Conservation (phyloP, 2,329 filamentous ascomycete genomes). For the Exophiala aquamarina region DNA sequence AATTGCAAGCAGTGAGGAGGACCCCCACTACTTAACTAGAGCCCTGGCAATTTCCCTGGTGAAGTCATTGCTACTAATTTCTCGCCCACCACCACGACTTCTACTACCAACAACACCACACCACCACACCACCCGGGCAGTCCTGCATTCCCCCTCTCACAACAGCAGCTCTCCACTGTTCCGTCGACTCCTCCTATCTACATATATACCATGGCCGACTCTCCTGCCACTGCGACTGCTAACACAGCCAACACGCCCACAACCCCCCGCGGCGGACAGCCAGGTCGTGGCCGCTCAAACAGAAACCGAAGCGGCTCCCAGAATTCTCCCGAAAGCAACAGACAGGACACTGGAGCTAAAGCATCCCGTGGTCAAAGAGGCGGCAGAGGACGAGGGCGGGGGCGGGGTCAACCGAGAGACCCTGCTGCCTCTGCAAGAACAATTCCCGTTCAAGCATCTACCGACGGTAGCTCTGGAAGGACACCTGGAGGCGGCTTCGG, state of each 20-base stretch:
- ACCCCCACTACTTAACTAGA: too few relatives aligned
- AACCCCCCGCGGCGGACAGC: constrained; percentile 1
- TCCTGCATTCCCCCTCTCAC: too few relatives aligned
- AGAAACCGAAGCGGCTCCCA: constrained; percentile 10
- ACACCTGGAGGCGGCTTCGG: constrained; percentile 46
- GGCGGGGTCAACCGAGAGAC: constrained; percentile 77
- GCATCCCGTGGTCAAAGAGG: constrained; percentile 36
- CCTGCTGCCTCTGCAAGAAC: constrained; percentile 46
- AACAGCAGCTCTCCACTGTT: too few relatives aligned
- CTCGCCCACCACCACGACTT: too few relatives aligned
- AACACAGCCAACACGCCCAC: neutral
- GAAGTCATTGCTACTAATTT: too few relatives aligned
- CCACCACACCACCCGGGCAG: too few relatives aligned
- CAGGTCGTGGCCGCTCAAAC: constrained; percentile 7
- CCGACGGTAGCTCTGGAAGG: constrained; percentile 37
- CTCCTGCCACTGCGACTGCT: neutral
- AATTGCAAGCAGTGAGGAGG: too few relatives aligned
- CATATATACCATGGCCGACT: constrained; percentile 11
- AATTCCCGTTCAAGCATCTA: constrained; percentile 31
- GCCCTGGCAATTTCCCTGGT: too few relatives aligned
- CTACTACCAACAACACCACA: too few relatives aligned
- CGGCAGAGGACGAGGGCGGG: constrained; percentile 73
- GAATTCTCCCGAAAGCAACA: constrained; percentile 7
- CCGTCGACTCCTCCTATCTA: too few relatives aligned
- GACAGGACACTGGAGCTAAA: constrained; percentile 9